Conservation (phyloP, 371 early-diverging fungal species). For the Mortierella sp. region DNA sequence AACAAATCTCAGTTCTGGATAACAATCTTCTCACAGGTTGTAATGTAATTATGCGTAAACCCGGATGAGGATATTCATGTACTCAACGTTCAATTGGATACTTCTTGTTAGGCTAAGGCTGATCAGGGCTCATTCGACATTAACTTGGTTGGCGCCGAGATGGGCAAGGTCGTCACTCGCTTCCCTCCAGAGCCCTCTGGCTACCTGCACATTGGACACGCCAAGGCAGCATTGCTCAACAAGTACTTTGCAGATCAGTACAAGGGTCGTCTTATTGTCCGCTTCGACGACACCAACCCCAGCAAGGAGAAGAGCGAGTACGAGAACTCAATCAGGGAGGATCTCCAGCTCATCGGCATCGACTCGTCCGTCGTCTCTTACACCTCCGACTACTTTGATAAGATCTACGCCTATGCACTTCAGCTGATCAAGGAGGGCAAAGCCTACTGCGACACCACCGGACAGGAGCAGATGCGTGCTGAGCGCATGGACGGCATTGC, state of each 20-base stretch:
- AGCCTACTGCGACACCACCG: slow-evolving; percentile 99
- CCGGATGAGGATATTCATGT: no score
- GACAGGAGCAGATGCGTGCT: slow-evolving; percentile 87
- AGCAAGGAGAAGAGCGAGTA: slow-evolving; percentile 97
- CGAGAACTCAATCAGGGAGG: slow-evolving; percentile 95
- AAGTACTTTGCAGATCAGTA: slow-evolving; percentile 96
- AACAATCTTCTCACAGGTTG: no score
- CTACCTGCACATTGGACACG: slow-evolving; percentile 99
- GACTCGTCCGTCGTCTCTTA: slow-evolving; percentile 84
- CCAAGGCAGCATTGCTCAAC: slow-evolving; percentile 99
- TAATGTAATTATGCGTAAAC: background rate
- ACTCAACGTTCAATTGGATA: no score
- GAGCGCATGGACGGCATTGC: slow-evolving; percentile 94
- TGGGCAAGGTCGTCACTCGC: slow-evolving; percentile 94
- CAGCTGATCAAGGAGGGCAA: slow-evolving; percentile 92
- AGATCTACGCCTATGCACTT: slow-evolving; percentile 88
- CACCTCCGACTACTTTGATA: slow-evolving; percentile 97
- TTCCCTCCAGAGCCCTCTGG: slow-evolving; percentile 99
- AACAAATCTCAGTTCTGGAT: no score
- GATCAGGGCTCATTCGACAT: slow-evolving; percentile 97
- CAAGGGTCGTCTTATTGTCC: slow-evolving; percentile 94
- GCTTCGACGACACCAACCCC: slow-evolving; percentile 99
- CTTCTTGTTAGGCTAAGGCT: slow-evolving; percentile 56
- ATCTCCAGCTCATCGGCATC: slow-evolving; percentile 90
- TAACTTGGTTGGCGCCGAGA: slow-evolving; percentile 82